These are phyloP conservation scores for Geotrichum aggregatum DNA, from an alignment of 1,139 yeast species.

Conservation along the genomic window DNA sequence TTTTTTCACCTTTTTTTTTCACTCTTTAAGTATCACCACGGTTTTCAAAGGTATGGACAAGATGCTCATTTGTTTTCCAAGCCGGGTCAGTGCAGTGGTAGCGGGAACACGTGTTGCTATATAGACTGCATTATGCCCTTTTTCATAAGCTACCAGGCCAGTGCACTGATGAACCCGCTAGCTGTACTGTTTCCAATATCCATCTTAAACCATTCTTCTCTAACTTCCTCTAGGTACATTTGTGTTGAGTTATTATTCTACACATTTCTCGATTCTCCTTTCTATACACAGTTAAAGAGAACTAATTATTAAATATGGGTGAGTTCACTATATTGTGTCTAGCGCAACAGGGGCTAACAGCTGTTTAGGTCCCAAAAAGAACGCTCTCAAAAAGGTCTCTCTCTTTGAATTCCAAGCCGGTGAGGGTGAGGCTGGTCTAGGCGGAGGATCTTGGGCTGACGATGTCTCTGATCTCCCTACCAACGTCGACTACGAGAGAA, in stretches of 20 bases:
- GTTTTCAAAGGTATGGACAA: not conserved
- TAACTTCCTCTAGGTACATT: not conserved
- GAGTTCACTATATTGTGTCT: not conserved
- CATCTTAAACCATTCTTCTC: not conserved
- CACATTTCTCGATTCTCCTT: not conserved
- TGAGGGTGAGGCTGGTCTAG: constrained; percentile 44
- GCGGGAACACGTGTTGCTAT: no score
- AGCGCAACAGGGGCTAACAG: not conserved
- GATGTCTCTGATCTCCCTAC: constrained; percentile 22
- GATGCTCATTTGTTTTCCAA: not conserved
- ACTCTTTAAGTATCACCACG: not conserved
- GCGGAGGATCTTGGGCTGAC: constrained; percentile 42
- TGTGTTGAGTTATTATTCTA: not conserved
- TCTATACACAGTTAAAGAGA: not conserved
- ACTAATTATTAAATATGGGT: constrained; percentile 8
- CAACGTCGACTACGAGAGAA: constrained; percentile 13
- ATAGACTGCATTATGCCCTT: no score
- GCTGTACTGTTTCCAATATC: not conserved
- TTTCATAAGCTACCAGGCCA: no score
- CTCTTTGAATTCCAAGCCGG: constrained; percentile 19
- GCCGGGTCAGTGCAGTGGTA: no score
- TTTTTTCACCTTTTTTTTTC: not conserved
- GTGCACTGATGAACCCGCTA: not conserved
- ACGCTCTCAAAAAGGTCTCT: constrained; percentile 13
- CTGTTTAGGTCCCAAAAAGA: constrained; percentile 1